Base-by-base conservation (phyloP, 1,139 yeast genomes). In the Candida tropicalis region DNA sequence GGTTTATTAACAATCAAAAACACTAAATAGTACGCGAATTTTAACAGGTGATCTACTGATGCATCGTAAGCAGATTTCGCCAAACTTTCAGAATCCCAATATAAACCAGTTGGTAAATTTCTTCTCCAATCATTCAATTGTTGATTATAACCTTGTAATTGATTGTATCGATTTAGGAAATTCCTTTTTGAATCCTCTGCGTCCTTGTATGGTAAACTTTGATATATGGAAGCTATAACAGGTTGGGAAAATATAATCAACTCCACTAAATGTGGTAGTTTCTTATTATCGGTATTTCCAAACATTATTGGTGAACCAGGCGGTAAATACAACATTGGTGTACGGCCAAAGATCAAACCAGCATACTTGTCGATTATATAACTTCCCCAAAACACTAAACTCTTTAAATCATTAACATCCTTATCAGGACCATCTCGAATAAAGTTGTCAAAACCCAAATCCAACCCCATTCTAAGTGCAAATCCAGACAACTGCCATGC, bases 391-490 rank as follows among this genome's bases (percentile, higher is more conserved):
- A 40, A 47, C 15, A 38, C 34, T 7, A 44, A 38, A 18, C 22
- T 35, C 18, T 42, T 42, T 9, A 47, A 33, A 11, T 42, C 33
- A 15, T 28, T 32, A 1, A 44, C 31, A 6, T 38, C 50, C 12
- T 31, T 33, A 31, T 39, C 40, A 9, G 35, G 24, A 12, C 20
- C 28, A 4, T 44, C 47, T 23, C 40, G 40, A n/a, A 38, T 23
- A 26, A 35, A 32, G 32, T 42, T 42, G 26, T 40, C 34, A 24
- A 44, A 45, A 7, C 50, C 50, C 8, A 47, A 39, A 26, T 45
- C 50, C 12, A 45, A 35, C 5, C 50, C 50, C 50, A 47, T 47
- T 24, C 50, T 33, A 27, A 47, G 41, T 3, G 47, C 46, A 24
- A 45, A 15, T 4, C 50, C 50, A 2, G 45, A 38, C 16, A 43